Base-by-base conservation (phyloP, 176 grass and related monocot species). In the Rhynchospora breviuscula region DNA sequence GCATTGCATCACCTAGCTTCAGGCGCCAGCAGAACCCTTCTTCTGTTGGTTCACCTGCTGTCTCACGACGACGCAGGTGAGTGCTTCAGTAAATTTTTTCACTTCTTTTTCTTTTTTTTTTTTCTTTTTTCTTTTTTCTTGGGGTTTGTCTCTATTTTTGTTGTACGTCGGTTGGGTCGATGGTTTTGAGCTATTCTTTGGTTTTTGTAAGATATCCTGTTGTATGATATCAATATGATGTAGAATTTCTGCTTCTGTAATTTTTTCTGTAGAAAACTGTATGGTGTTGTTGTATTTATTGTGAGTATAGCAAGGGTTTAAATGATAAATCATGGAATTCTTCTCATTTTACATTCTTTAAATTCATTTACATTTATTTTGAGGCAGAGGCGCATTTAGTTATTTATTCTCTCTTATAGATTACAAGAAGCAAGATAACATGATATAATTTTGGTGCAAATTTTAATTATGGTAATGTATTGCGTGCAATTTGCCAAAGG, bases 121-220 rank as follows among this genome's bases (percentile, higher is more conserved):
- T n/a, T 15, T 65, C 26, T 6, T 15, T n/a, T 59, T 51, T 26
- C 77, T 11, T n/a, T 15, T 65, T 1, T 22, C 8, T 56, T 15
- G 47, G 84, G 8, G 1, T 46, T 82, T 93, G 79, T 93, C 51
- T 78, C 49, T 86, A 92, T 89, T 93, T 86, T 76, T 52, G 81
- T 87, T 84, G 44, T 87, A 71, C 85, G 90, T 69, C 35, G 68
- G 85, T 85, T 89, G 90, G 26, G 40, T 8, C 21, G 83, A 88
- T 69, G 88, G 90, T 88, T 90, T 93, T 93, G 89, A 87, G 74
- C 87, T 63, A 97, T 93, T 93, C 86, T 97, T 93, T 93, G 84
- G 84, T 62, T 88, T 83, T 87, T 91, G 89, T 90, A 89, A 89
- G 87, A 96, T 93, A 83, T 87, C 61, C 67, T 61, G 59, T 64